Percentiles rank a stretch among this genome's conserved stretches.
Conservation (phyloP, 306 rosid genomes). For the Citrullus amarus region DNA sequence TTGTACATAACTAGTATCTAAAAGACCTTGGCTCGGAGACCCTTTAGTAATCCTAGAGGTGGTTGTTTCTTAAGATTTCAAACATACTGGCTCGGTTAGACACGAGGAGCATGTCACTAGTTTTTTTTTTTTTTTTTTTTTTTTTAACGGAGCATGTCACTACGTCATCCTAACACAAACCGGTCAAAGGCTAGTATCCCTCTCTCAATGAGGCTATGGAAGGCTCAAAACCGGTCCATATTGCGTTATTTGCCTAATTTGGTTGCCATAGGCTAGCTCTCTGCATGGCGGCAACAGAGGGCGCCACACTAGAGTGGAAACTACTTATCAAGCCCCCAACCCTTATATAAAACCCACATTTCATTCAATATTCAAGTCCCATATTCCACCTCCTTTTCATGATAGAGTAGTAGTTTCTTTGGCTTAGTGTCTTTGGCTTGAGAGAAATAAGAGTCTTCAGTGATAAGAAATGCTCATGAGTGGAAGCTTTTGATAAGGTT, state of each 20-base stretch:
- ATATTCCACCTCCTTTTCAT: neutral
- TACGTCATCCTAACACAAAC: neutral
- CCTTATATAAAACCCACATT: neutral
- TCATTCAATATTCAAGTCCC: neutral
- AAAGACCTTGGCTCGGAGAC: too few relatives aligned
- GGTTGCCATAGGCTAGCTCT: neutral
- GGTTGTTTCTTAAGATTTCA: neutral
- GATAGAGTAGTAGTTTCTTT: neutral
- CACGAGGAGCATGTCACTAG: neutral
- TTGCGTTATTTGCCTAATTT: neutral
- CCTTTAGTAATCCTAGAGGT: neutral
- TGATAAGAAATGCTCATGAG: neutral
- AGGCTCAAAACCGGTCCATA: neutral
- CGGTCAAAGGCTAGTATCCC: neutral
- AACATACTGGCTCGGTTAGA: neutral
- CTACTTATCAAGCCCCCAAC: neutral
- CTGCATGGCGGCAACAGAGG: neutral
- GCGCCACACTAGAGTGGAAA: neutral
- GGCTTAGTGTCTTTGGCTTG: neutral
- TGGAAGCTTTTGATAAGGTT: neutral
- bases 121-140: too few relatives aligned
- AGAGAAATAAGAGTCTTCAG: neutral
- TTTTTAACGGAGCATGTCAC: neutral
- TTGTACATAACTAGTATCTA: too few relatives aligned
- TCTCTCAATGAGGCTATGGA: neutral